Evolutionary conservation across 1,284 basidiomycete genomes (phyloP).

Genomic region (Schizophyllum commune): DNA sequence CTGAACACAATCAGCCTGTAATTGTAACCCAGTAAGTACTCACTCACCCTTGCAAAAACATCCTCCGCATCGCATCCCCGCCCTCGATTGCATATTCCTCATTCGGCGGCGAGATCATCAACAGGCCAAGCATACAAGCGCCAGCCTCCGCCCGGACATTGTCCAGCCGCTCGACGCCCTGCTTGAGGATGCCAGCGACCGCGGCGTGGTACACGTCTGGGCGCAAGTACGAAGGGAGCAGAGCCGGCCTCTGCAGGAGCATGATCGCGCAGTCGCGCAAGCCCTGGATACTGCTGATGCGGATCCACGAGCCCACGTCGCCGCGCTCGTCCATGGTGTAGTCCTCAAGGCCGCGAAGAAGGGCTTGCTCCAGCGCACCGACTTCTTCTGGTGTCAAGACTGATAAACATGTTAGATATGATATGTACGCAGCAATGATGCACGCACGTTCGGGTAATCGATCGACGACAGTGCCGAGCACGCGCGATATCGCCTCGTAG

Average conservation of each 20-base stretch:
- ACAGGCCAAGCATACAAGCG: conserved; percentile 43
- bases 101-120: conserved; percentile 37
- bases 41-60: conserved; percentile 35
- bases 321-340: conserved; percentile 93
- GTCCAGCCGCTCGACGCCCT: conserved; percentile 87
- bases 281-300: conserved; percentile 67
- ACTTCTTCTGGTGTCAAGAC: conserved; percentile 40
- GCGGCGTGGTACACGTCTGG: conserved; percentile 48
- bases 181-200: conserved; percentile 72
- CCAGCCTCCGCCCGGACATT: conserved; percentile 82
- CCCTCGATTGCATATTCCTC: not conserved
- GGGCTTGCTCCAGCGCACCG: conserved; percentile 38
- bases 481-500: conserved; percentile 54
- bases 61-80: conserved; percentile 2
- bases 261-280: conserved; percentile 20
- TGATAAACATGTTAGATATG: conserved; percentile 21
- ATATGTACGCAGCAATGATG: conserved; percentile 4
- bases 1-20: conserved; percentile 13
- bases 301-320: conserved; percentile 96
- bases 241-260: conserved; percentile 19
- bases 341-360: conserved; percentile 71
- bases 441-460: conserved; percentile 40
- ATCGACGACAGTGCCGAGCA: conserved; percentile 41
- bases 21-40: conserved; percentile 17
- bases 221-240: conserved; percentile 52